Evolutionary conservation across 495 filamentous ascomycete species (phyloP).

Genomic region (Niebla homalea): DNA sequence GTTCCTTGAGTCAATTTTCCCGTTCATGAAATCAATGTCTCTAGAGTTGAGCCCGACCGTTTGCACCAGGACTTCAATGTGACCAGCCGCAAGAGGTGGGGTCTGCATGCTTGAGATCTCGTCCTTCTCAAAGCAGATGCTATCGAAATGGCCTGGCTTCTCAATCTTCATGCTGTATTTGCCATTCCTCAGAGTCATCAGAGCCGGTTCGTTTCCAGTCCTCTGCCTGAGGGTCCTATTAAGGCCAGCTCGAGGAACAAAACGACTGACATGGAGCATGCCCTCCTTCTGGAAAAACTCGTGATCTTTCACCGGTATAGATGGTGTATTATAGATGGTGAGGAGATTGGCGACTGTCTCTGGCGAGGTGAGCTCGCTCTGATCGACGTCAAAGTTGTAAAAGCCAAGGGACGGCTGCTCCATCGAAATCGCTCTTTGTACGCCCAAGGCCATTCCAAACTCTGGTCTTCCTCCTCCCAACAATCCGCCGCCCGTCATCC

Average conservation of each 20-base stretch:
- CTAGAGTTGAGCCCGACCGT: constrained; percentile 9
- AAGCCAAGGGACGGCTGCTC: constrained; percentile 27
- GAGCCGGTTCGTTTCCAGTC: constrained; percentile 4
- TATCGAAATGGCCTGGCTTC: constrained; percentile 12
- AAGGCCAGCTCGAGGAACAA: constrained; percentile 11
- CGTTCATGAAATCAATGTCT: background rate
- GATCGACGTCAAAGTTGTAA: constrained; percentile 18
- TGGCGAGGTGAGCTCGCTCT: background rate
- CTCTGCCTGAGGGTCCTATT: constrained; percentile 17
- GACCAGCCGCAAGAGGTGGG: background rate
- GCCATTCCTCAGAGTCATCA: constrained; percentile 5
- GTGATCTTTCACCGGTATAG: constrained; percentile 7
- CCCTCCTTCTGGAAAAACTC: constrained; percentile 15
- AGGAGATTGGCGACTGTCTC: background rate
- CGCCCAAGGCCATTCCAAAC: constrained; percentile 19
- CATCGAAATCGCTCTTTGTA: constrained; percentile 24
- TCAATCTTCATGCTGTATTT: constrained; percentile 9
- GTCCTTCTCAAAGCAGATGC: background rate
- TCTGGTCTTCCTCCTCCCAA: constrained; percentile 21
- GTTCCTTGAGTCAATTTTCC: constrained; percentile 4
- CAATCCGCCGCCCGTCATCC: constrained; percentile 22
- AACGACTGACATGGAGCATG: constrained; percentile 20
- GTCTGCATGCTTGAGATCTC: background rate
- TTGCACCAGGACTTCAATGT: background rate
- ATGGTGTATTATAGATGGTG: background rate